These are phyloP conservation scores for Scenedesmus sp. DNA, from an alignment of 163 green algal genomes.

Conservation along the genomic window DNA sequence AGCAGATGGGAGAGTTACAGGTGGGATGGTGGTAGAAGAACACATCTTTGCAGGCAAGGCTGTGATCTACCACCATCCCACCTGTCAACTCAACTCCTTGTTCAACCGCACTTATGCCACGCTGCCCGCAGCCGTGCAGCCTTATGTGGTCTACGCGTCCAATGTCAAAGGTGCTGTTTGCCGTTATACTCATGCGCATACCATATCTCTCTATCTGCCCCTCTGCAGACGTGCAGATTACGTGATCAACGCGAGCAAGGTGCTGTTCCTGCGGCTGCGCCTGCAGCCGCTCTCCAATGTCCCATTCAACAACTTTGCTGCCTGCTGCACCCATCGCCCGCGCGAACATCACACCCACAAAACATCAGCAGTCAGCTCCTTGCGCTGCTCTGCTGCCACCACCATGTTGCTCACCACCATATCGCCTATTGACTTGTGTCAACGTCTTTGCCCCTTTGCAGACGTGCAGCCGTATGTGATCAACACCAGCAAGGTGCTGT, in stretches of 20 bases:
- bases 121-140: too few species aligned
- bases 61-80: too few species aligned
- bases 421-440: neutral
- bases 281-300: conserved; percentile 39
- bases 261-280: conserved; percentile 62
- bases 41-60: too few species aligned
- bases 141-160: too few species aligned
- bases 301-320: neutral
- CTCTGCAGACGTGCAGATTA: conserved; percentile 58
- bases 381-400: neutral
- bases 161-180: too few species aligned
- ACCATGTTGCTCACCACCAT: neutral
- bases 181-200: neutral
- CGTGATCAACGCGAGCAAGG: conserved; percentile 64
- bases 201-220: neutral
- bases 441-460: neutral
- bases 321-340: too few species aligned
- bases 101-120: too few species aligned
- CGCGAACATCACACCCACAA: too few species aligned
- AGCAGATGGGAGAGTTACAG: too few species aligned
- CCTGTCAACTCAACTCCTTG: too few species aligned
- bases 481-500: conserved; percentile 64
- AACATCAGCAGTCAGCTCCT: neutral
- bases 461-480: conserved; percentile 67
- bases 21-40: too few species aligned